Evolutionary conservation across 2,329 filamentous ascomycete genomes (phyloP), one percentile per base, ranked within the genome.

Genomic region (Microthyrium microscopicum): DNA sequence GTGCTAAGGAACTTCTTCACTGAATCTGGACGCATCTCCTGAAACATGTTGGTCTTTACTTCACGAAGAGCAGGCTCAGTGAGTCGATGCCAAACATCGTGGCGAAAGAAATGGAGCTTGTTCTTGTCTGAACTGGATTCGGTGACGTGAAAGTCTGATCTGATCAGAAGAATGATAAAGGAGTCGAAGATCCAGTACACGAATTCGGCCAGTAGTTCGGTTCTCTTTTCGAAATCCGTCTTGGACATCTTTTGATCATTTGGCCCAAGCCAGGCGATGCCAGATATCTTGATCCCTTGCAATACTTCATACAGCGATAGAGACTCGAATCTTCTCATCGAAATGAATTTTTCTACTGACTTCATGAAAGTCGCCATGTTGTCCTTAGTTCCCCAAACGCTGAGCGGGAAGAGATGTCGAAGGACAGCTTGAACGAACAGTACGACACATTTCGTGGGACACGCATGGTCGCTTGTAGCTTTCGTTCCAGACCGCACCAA

Each of bases 151-250:
- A 98, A 98, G 46, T 89, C 85, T 40, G 71, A 74, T 21, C 81
- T 73, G 30, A 95, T 68, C 5, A 98, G 64, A 7, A 89, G 87
- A 44, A 95, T 79, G 36, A 98, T 50, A 16, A 94, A 64, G 0
- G 85, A 94, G 53, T 98, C 89, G 46, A 98, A 89, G 4, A 92
- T 43, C 50, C 85, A 98, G 56, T 94, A 95, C 5, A 95, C 46
- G 37, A 95, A 74, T 51, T 98, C 89, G 34, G 73, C 57, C 31
- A 94, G 70, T 0, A 95, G 64, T 47, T 94, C 80, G 18, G 59
- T 61, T 8, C 85, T 74, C 53, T 94, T 95, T 4, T 19, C 17
- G 27, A 38, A 38, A 28, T 38, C 36, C 6, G 36, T 35, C 5
- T 19, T 19, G 13, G 25, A 22, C 35, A 35, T 38, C 17, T 34